phyloP scores from a whole-genome alignment of 768 basidiomycete species.

The Kwoniella sp. region DNA sequence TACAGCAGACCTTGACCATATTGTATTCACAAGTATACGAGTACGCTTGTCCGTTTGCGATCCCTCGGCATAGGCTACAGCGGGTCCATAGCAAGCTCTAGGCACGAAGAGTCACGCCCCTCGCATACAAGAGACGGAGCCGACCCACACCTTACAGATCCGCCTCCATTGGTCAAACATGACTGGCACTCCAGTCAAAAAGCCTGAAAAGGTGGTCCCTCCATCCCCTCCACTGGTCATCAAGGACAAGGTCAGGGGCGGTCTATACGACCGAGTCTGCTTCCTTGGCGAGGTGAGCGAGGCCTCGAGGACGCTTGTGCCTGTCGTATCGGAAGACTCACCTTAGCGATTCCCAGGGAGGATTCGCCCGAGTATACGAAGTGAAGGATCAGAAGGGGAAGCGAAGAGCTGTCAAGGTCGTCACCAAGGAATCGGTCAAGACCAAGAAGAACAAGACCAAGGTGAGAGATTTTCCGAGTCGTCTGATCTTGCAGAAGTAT shows the following conservation, averaged over 20 bases:
- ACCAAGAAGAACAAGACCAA: constrained; percentile 97
- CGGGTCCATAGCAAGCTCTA: no score
- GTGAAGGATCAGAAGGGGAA: constrained; percentile 67
- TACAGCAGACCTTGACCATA: no score
- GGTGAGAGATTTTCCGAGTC: constrained; percentile 54
- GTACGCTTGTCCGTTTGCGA: no score
- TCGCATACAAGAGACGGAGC: no score
- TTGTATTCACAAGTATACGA: no score
- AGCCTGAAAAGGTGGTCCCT: constrained; percentile 35
- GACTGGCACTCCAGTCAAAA: constrained; percentile 1
- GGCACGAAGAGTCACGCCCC: no score
- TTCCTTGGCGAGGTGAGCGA: constrained; percentile 80
- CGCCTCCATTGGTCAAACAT: no score
- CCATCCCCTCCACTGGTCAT: constrained; percentile 38
- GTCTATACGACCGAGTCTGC: constrained; percentile 64
- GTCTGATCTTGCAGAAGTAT: background rate
- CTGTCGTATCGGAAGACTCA: background rate
- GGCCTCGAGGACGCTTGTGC: background rate
- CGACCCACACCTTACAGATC: no score
- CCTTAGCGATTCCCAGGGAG: constrained; percentile 57
- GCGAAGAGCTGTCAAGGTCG: constrained; percentile 83
- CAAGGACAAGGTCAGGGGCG: constrained; percentile 26
- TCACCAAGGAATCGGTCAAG: constrained; percentile 84
- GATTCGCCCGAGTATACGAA: constrained; percentile 95
- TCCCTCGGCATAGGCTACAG: no score